Evolutionary conservation across 805 yeast genomes (phyloP).

Genomic region (Vanderwaltozyma yarrowii): DNA sequence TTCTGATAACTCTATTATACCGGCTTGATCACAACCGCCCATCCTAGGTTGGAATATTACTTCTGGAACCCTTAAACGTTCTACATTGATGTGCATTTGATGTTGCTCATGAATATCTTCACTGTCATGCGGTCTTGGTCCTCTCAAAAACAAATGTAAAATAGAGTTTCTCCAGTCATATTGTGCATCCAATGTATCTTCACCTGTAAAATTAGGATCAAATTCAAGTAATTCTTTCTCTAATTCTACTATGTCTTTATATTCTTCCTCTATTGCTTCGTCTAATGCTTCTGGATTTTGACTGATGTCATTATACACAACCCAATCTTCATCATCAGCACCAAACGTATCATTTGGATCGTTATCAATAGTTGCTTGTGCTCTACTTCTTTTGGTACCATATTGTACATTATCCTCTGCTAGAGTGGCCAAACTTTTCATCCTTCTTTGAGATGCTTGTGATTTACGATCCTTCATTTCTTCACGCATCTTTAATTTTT

Average conservation of each 20-base stretch:
- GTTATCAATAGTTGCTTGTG: slow-evolving; percentile 64
- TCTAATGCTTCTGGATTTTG: slow-evolving; percentile 53
- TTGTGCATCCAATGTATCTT: slow-evolving; percentile 71
- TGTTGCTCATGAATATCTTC: slow-evolving; percentile 79
- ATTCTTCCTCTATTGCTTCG: slow-evolving; percentile 70
- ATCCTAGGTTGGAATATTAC: slow-evolving; percentile 85
- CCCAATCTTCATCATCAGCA: slow-evolving; percentile 94
- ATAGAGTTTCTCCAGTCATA: slow-evolving; percentile 78
- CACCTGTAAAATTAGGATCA: slow-evolving; percentile 80
- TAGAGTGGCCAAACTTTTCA: slow-evolving; percentile 81
- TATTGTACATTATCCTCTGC: slow-evolving; percentile 55
- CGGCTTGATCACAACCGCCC: slow-evolving; percentile 94
- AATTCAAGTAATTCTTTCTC: slow-evolving; percentile 69
- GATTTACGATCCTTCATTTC: slow-evolving; percentile 85
- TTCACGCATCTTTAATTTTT: slow-evolving; percentile 56
- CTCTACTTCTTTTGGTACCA: slow-evolving; percentile 39
- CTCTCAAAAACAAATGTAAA: slow-evolving; percentile 77
- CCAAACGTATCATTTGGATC: slow-evolving; percentile 94
- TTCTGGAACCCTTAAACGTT: slow-evolving; percentile 87
- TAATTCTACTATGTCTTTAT: slow-evolving; percentile 44
- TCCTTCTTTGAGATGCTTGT: slow-evolving; percentile 80
- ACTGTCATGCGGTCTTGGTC: slow-evolving; percentile 77
- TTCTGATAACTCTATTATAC: slow-evolving; percentile 68
- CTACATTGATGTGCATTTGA: slow-evolving; percentile 84
- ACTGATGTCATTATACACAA: slow-evolving; percentile 74